Evolutionary conservation across 2,329 filamentous ascomycete species (phyloP), one percentile per base, ranked within the genome.

Genomic region (Penicillium sclerotigenum): DNA sequence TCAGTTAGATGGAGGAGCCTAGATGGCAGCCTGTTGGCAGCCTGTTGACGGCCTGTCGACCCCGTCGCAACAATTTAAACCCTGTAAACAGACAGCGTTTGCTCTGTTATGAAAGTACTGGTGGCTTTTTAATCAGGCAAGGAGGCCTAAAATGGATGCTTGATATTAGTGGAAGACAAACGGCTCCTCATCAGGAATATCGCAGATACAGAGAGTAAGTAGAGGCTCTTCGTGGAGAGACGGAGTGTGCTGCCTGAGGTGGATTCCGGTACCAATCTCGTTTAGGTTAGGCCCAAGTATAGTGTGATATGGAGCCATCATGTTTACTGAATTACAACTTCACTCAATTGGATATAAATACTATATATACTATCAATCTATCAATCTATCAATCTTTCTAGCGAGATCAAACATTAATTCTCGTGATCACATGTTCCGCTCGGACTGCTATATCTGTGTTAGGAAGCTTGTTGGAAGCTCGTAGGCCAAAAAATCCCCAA

Each of bases 251-350:
- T 63, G 63, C 62, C 62, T 64, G 49, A 65, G 47, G 46, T 45
- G 26, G 41, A 57, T 54, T 64, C 59, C 64, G 62, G 63, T 62
- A 63, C 24, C 56, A 36, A 51, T 43, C 46, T 28, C 20, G 6
- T 51, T 46, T 49, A 26, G 49, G 50, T 47, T 56, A 48, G 34
- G 33, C 33, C 24, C 13, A 1, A 18, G 29, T 28, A n/a, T 2
- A n/a, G 14, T 28, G 24, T 28, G 16, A 26, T 41, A 13, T n/a
- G 22, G 38, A 41, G 20, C 40, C 40, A 42, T 18, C 10, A 41
- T 26, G 24, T 43, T 43, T 43, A 11, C 22, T 26, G 22, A 10
- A 18, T n/a, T 24, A 5, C 40, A 42, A 9, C 9, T n/a, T n/a
- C 9, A 11, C 40, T 42, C 40, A 18, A 3, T 28, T 18, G n/a